Conservation (phyloP, 164 flowering plant species). For the Piper betle region DNA sequence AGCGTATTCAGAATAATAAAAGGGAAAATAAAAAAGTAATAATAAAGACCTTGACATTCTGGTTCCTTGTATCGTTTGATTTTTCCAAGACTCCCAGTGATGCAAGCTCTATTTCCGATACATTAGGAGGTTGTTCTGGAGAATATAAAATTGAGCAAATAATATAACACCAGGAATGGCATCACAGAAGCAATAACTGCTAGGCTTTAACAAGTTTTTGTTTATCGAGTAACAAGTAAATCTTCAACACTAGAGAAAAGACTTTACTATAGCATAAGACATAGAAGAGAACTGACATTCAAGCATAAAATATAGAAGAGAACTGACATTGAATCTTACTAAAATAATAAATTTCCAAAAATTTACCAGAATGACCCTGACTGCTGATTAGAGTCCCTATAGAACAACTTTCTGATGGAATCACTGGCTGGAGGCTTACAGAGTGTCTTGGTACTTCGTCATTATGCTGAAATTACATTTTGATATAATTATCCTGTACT, state of each 20-base stretch:
- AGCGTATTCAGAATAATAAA: too few species aligned
- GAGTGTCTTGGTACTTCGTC: neutral
- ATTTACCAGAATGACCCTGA: neutral
- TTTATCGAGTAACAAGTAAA: too few species aligned
- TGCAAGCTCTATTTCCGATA: neutral
- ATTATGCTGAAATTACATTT: neutral
- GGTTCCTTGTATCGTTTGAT: neutral
- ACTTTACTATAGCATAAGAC: too few species aligned
- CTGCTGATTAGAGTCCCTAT: neutral
- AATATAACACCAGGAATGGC: too few species aligned
- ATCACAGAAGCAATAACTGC: neutral
- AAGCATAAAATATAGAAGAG: too few species aligned
- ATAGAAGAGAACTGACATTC: too few species aligned
- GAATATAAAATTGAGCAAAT: neutral
- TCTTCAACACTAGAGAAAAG: too few species aligned
- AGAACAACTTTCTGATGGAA: neutral
- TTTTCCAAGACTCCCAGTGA: neutral
- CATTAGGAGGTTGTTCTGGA: neutral
- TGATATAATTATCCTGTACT: neutral
- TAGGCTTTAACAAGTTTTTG: neutral
- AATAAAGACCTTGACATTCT: neutral
- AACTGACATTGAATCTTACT: too few species aligned
- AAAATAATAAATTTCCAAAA: too few species aligned
- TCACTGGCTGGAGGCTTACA: neutral
- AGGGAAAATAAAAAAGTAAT: neutral